Evolutionary conservation across 305 asterid genomes (phyloP).

Genomic region (Plantago lanceolata): DNA sequence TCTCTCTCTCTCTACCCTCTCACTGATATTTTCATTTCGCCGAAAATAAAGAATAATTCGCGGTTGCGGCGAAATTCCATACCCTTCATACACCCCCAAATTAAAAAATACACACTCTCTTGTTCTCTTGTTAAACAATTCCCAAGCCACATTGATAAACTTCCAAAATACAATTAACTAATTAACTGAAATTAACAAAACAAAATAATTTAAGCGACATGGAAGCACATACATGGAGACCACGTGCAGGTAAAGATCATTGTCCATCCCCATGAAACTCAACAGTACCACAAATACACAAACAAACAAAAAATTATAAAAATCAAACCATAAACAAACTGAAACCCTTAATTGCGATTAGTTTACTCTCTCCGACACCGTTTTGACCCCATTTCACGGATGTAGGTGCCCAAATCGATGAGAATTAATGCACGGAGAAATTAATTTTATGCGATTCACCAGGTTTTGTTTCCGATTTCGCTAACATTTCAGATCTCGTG

Average conservation of each 20-base stretch:
- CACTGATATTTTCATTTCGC: background rate
- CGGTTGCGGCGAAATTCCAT: no score
- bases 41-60: no score
- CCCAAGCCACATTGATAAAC: slow-evolving; percentile 17
- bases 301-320: slow-evolving; percentile 16
- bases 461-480: slow-evolving; percentile 42
- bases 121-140: slow-evolving; percentile 13
- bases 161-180: slow-evolving; percentile 27
- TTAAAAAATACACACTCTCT: background rate
- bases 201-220: slow-evolving; percentile 24
- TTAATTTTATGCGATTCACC: slow-evolving; percentile 36
- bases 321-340: background rate
- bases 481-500: slow-evolving; percentile 35
- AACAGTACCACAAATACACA: slow-evolving; percentile 27
- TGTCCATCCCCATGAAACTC: slow-evolving; percentile 37
- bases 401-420: slow-evolving; percentile 24
- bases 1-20: background rate
- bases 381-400: slow-evolving; percentile 26
- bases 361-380: slow-evolving; percentile 22
- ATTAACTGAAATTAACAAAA: slow-evolving; percentile 24
- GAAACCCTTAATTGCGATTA: slow-evolving; percentile 5
- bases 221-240: slow-evolving; percentile 46
- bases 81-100: background rate
- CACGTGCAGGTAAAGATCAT: slow-evolving; percentile 57
- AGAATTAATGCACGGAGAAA: slow-evolving; percentile 25